phyloP scores from a whole-genome alignment of 768 basidiomycete genomes.

The Coprinellus aureogranulatus region DNA sequence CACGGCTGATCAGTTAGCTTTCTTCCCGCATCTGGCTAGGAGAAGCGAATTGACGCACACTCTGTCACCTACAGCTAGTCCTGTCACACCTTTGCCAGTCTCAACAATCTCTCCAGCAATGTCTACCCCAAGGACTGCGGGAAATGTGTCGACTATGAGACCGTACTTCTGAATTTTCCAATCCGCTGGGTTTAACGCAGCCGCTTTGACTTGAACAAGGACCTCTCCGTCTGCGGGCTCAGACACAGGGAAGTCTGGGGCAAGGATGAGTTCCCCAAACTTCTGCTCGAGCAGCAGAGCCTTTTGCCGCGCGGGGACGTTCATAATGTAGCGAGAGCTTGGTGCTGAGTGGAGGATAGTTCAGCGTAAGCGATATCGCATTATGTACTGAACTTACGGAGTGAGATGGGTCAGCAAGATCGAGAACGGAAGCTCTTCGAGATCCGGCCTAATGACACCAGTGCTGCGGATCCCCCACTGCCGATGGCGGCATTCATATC shows the following conservation, averaged over 20 bases:
- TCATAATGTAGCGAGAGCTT: too few relatives aligned
- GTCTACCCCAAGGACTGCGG: constrained; percentile 47
- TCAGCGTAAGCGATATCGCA: too few relatives aligned
- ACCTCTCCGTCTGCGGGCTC: constrained; percentile 47
- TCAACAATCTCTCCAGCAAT: constrained; percentile 49
- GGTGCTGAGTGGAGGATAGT: too few relatives aligned
- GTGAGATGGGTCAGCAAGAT: too few relatives aligned
- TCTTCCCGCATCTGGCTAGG: too few relatives aligned
- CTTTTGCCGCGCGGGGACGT: constrained; percentile 16
- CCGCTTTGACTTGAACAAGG: constrained; percentile 45
- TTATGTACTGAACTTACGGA: too few relatives aligned
- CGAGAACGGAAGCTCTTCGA: too few relatives aligned
- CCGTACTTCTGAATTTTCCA: constrained; percentile 48
- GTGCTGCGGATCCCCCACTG: too few relatives aligned
- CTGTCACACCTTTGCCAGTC: constrained; percentile 47
- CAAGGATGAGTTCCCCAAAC: constrained; percentile 29
- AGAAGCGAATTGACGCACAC: constrained; percentile 33
- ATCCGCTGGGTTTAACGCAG: constrained; percentile 53
- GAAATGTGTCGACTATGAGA: constrained; percentile 39
- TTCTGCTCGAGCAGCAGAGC: constrained; percentile 23
- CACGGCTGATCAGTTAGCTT: constrained; percentile 13
- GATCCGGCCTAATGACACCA: too few relatives aligned
- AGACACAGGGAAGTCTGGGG: constrained; percentile 25
- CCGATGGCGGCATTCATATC: too few relatives aligned
- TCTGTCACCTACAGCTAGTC: constrained; percentile 48